Base-by-base conservation (phyloP, 371 early-diverging fungal genomes). In the Parasitella parasitica region DNA sequence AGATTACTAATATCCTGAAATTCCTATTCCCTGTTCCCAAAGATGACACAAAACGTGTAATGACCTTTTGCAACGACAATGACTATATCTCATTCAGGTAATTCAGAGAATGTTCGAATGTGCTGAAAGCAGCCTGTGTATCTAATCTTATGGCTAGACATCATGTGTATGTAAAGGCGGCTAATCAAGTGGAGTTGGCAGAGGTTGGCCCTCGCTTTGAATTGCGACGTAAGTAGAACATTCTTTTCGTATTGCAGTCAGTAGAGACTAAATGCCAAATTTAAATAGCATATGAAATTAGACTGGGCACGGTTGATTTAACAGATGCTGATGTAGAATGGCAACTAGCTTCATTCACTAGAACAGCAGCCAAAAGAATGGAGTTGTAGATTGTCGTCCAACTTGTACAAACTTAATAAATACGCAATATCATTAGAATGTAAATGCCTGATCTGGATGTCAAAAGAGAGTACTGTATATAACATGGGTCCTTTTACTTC, bases 171-270 rank as follows among this genome's bases (percentile, higher is more conserved):
- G 85, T 88, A 49, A 94, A 95, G 78, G 85, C 89, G 35, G 89
- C 86, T 36, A 94, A 93, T 64, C 91, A 96, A 56, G 94, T 95
- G 1, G 90, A 94, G 66, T 77, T 99, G 48, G 93, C 94, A 34
- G 98, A 97, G 73, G 96, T 97, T n/a, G 97, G 97, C 0, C 99
- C 99, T 36, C 89, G 98, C 46, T 99, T 99, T 71, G 97, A 98
- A 75, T 93, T 98, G 95, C 83, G 92, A 79, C 86, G 91, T 91
- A 82, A 74, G 86, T 76, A n/a, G n/a, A n/a, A n/a, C n/a, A n/a
- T n/a, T n/a, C n/a, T n/a, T n/a, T n/a, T n/a, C n/a, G n/a, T n/a
- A n/a, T n/a, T n/a, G n/a, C n/a, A n/a, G n/a, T n/a, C n/a, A n/a
- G n/a, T n/a, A n/a, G n/a, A n/a, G n/a, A n/a, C n/a, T n/a, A n/a